Percentiles rank a stretch among this genome's conserved stretches.
Conservation (phyloP, 2,329 filamentous ascomycete species). For the Exutisphaerella laricina region DNA sequence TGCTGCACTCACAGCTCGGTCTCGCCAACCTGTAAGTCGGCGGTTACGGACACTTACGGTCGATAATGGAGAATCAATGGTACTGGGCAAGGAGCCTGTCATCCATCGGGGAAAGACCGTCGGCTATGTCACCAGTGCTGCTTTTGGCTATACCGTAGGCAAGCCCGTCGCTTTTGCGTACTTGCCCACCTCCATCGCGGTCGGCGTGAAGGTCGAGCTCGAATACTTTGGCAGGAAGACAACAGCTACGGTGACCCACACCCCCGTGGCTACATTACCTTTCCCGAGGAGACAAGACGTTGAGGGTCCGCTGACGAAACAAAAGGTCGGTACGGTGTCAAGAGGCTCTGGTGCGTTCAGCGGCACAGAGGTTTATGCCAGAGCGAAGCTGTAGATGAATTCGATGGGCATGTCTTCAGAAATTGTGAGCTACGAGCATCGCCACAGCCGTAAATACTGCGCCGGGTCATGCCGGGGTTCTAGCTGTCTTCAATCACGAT, state of each 20-base stretch:
- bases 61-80: slow-evolving; percentile 52
- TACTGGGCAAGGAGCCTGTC: slow-evolving; percentile 59
- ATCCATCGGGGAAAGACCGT: slow-evolving; percentile 43
- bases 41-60: slow-evolving; percentile 49
- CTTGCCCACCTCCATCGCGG: slow-evolving; percentile 44
- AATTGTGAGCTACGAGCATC: too few species aligned
- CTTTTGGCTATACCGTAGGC: slow-evolving; percentile 55
- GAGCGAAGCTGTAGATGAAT: slow-evolving; percentile 1
- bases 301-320: slow-evolving; percentile 1
- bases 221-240: slow-evolving; percentile 57
- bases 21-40: slow-evolving; percentile 34
- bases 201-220: slow-evolving; percentile 52
- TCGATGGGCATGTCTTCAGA: too few species aligned
- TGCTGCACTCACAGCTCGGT: slow-evolving; percentile 42
- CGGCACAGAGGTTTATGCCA: not conserved
- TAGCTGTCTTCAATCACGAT: too few species aligned
- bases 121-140: slow-evolving; percentile 57
- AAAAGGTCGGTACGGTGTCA: not conserved
- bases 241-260: slow-evolving; percentile 45
- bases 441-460: too few species aligned
- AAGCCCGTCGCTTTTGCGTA: slow-evolving; percentile 57
- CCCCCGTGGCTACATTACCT: not conserved
- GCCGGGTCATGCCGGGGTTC: too few species aligned
- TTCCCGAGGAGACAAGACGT: not conserved
- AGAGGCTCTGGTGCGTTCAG: not conserved